Evolutionary conservation across 2,329 filamentous ascomycete species (phyloP), one percentile per base, ranked within the genome.

Genomic region (Microcyclosporella mali): DNA sequence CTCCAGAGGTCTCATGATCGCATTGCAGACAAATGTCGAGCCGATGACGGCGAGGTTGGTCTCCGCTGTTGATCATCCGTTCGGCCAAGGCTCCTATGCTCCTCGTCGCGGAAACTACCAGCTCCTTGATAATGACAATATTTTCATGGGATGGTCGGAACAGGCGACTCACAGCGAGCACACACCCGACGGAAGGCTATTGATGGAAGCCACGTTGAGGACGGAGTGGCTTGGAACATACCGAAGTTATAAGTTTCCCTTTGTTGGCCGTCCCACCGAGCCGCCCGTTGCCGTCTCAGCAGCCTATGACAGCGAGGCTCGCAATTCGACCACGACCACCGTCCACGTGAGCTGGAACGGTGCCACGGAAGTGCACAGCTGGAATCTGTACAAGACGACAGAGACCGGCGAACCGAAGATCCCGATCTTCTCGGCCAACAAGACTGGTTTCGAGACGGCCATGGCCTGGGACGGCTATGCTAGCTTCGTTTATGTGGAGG

Each of bases 271-370:
- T 12, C 47, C 47, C 4, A 14, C 46, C 11, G 29, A 42, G 6
- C 41, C 45, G 2, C 72, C 72, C 0, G 55, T 52, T 12, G 45
- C 52, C 7, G 47, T 47, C 33, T 62, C 65, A 0, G 57, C 67
- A 4, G 60, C 10, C 28, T 53, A 7, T 43, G 19, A 28, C 1
- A 47, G 37, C 16, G 14, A 35, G 8, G 37, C 31, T n/a, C 19
- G 37, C 28, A 45, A 47, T n/a, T 34, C 38, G 6, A 48, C 56
- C 1, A 58, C 56, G 0, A 60, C 49, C 4, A 56, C 62, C 3
- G 49, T 69, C 3, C 77, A 75, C 55, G 71, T 75, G 1, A 74
- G 68, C n/a, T 71, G 68, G 69, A 71, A 71, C 44, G 68, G 68
- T 4, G 67, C 66, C 0, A 71, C 69, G 1, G 47, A 50, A 33